phyloP scores from a whole-genome alignment of 2,329 filamentous ascomycete species.

The Alternaria novae-zelandiae region DNA sequence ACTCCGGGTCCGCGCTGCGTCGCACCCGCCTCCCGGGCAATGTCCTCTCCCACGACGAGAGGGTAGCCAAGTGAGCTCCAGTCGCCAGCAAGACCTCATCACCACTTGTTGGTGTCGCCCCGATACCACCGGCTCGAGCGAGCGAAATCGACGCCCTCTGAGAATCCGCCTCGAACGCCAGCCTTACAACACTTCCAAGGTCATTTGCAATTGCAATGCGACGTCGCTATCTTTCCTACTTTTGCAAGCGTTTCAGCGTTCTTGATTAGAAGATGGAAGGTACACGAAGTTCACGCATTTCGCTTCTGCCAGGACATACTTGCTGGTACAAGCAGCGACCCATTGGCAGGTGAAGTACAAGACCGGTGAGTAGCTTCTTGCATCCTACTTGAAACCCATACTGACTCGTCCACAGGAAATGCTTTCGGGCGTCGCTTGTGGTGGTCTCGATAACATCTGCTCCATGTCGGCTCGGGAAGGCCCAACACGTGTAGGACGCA shows the following conservation, averaged over 20 bases:
- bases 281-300: not conserved
- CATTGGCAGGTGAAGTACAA: not conserved
- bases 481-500: constrained; percentile 92
- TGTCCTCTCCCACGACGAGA: not conserved
- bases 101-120: not conserved
- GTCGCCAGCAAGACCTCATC: not conserved
- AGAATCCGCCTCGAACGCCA: not conserved
- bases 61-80: not conserved
- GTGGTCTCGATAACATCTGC: constrained; percentile 99
- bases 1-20: not conserved
- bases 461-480: constrained; percentile 97
- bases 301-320: not conserved
- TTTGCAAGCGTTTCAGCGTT: not conserved
- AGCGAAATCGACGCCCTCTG: not conserved
- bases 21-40: not conserved
- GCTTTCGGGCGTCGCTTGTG: constrained; percentile 78
- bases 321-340: not conserved
- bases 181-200: not conserved
- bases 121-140: not conserved
- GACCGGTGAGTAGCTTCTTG: not conserved
- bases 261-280: not conserved
- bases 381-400: not conserved
- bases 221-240: not conserved
- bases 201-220: not conserved
- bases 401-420: not conserved